Base-by-base conservation (phyloP, 176 grass and related monocot species). In the Avena atlantica region DNA sequence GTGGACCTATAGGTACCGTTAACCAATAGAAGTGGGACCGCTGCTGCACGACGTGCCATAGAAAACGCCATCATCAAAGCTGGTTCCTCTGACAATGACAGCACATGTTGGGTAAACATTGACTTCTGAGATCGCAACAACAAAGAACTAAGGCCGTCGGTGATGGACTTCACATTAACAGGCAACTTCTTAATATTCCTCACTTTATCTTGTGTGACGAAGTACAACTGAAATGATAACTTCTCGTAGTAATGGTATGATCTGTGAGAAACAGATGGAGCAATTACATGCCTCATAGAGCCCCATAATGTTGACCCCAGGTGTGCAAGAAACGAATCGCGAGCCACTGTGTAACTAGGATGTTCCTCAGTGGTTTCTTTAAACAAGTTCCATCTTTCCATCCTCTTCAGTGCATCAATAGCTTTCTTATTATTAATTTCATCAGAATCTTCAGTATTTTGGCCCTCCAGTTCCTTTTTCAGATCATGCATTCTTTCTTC, bases 361-460 rank as follows among this genome's bases (percentile, higher is more conserved):
- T 94, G 84, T 90, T 92, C 91, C 93, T 88, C 93, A 86, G 78
- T 60, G 83, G 72, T 81, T 65, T 91, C 88, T 70, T 87, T 96
- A 85, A 98, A 98, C 86, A 98, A 86, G 82, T 98, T 96, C 96
- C 96, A 98, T 14, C 81, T 88, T 86, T 98, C 93, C 93, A 98
- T 96, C 90, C 88, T 91, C 81, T 91, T 92, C 80, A 98, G 74
- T 48, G 96, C 96, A 91, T 96, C 90, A 81, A 91, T 80, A 88
- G 96, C 96, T 87, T 94, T 98, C 51, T 70, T 90, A 89, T 98
- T 98, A 85, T 93, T 95, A 89, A 77, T 86, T 88, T 98, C 96
- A 68, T 92, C 90, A 84, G 90, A 86, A 66, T 96, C 89, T 92
- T 85, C 96, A 88, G 83, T 94, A 60, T 91, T 75, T 76, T 95